Evolutionary conservation across 2,329 filamentous ascomycete species (phyloP), one percentile per base, ranked within the genome.

Genomic region (Hawksworthiomyces lignivorus): DNA sequence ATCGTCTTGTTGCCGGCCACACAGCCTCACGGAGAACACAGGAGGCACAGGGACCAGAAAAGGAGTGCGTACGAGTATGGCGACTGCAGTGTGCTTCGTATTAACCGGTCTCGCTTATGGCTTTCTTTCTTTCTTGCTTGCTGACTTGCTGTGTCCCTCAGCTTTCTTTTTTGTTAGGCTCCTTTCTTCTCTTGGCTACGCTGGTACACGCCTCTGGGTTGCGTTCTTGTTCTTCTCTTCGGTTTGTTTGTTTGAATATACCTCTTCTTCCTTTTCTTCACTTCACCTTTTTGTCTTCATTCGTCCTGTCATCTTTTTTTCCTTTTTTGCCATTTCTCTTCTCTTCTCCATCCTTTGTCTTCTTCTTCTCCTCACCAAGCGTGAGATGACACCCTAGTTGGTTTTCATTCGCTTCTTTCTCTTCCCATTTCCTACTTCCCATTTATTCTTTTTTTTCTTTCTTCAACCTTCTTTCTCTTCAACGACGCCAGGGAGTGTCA

Each of bases 291-390:
- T 15, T 14, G 40, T 29, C 22, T 21, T n/a, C 14, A 32, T 33
- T 27, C 32, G 19, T 35, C 19, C 45, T 49, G 41, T 43, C 49
- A 29, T 36, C 26, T 21, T 17, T 10, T 27, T 41, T 15, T 37
- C 53, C 46, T 43, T 45, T 49, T 45, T 40, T 48, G 28, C 45
- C 42, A 43, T 46, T 51, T 40, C 39, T 43, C 44, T 49, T 38
- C 41, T 18, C 9, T 34, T 46, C 50, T 30, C 21, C 28, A 20
- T 37, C 31, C 24, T 40, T 22, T 31, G 5, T 31, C n/a, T n/a
- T n/a, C n/a, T n/a, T 40, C 42, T 36, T 34, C 24, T 33, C 29
- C 43, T 45, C 43, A 31, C 37, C 29, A 12, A 36, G 38, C 19
- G 37, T 39, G 37, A 45, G 43, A 39, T 39, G 34, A 42, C 38